Conservation (phyloP, 2,329 filamentous ascomycete species). For the Colletotrichum tanaceti region DNA sequence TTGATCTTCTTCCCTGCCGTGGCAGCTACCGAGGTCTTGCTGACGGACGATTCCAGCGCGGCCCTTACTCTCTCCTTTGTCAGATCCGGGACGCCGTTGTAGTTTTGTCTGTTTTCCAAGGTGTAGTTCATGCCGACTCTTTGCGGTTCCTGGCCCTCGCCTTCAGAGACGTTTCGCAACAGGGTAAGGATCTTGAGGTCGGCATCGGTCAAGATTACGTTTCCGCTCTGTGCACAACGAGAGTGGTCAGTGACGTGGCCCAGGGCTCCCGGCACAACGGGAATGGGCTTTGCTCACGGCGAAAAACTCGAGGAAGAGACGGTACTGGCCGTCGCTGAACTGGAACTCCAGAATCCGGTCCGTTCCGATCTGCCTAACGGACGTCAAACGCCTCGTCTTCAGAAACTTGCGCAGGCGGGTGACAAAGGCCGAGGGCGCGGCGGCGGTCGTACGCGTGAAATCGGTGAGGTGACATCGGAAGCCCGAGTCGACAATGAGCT, state of each 20-base stretch:
- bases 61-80: slow-evolving; percentile 78
- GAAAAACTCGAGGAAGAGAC: slow-evolving; percentile 94
- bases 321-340: slow-evolving; percentile 91
- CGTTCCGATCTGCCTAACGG: slow-evolving; percentile 86
- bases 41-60: slow-evolving; percentile 74
- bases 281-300: slow-evolving; percentile 61
- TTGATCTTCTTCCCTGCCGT: slow-evolving; percentile 73
- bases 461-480: slow-evolving; percentile 95
- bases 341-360: slow-evolving; percentile 92
- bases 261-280: background rate
- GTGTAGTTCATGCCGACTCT: slow-evolving; percentile 82
- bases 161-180: slow-evolving; percentile 82
- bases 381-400: slow-evolving; percentile 85
- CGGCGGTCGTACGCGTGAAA: slow-evolving; percentile 87
- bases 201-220: slow-evolving; percentile 90
- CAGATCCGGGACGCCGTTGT: slow-evolving; percentile 77
- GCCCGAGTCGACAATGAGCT: slow-evolving; percentile 92
- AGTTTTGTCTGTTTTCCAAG: slow-evolving; percentile 86
- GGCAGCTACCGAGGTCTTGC: slow-evolving; percentile 64
- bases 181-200: slow-evolving; percentile 85
- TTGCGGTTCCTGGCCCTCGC: slow-evolving; percentile 85
- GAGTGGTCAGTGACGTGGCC: background rate
- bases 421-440: slow-evolving; percentile 87
- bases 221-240: slow-evolving; percentile 70
- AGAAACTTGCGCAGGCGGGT: slow-evolving; percentile 86